Evolutionary conservation across 805 yeast genomes (phyloP).

Genomic region (Torulaspora indica): DNA sequence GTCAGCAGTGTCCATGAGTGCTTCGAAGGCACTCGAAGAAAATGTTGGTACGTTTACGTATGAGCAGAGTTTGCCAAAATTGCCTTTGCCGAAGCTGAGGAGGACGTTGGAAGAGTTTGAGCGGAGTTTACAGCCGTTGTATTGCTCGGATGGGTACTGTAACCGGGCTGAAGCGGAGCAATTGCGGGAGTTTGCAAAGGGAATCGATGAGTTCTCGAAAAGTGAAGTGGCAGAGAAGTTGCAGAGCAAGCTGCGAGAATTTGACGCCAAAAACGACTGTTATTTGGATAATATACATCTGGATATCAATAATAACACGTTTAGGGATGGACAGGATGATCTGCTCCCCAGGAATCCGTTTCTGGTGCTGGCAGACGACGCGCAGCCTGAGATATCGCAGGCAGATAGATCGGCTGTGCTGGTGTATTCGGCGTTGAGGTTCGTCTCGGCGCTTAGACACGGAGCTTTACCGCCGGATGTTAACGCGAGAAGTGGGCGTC

Average conservation of each 20-base stretch:
- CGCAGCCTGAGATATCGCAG: slow-evolving; percentile 59
- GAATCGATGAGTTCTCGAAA: slow-evolving; percentile 43
- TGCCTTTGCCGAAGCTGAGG: slow-evolving; percentile 58
- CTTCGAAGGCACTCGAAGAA: not conserved
- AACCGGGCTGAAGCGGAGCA: slow-evolving; percentile 29
- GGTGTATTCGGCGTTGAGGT: slow-evolving; percentile 61
- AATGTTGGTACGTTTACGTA: slow-evolving; percentile 10
- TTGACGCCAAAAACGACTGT: slow-evolving; percentile 42
- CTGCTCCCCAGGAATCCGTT: slow-evolving; percentile 75
- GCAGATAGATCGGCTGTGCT: slow-evolving; percentile 63
- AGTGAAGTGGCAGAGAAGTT: slow-evolving; percentile 42
- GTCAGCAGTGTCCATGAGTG: slow-evolving; percentile 3
- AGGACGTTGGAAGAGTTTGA: slow-evolving; percentile 51
- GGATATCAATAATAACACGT: slow-evolving; percentile 43
- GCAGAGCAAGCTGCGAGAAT: slow-evolving; percentile 51
- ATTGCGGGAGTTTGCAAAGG: slow-evolving; percentile 37
- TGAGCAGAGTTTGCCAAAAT: slow-evolving; percentile 42
- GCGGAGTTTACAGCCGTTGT: slow-evolving; percentile 55
- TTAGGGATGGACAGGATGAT: slow-evolving; percentile 61
- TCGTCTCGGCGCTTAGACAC: slow-evolving; percentile 53
- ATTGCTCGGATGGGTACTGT: slow-evolving; percentile 48
- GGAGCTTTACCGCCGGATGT: slow-evolving; percentile 53
- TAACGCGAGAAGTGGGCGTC: slow-evolving; percentile 46
- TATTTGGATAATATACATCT: slow-evolving; percentile 50
- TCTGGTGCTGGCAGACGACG: slow-evolving; percentile 69